Evolutionary conservation across 331 rosid species (phyloP).

Genomic region (Acacia concinna): DNA sequence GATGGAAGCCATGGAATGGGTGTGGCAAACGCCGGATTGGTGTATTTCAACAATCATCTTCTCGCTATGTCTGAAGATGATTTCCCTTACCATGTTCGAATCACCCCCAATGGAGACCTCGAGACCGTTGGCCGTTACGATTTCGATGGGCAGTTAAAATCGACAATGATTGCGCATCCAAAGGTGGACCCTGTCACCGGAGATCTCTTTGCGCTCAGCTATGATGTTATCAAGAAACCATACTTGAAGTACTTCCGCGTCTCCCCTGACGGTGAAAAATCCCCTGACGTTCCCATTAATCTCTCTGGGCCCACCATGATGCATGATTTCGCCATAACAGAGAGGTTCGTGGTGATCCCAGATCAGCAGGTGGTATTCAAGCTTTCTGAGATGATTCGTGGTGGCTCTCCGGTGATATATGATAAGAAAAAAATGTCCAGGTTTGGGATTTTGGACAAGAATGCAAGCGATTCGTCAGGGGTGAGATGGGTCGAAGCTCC

Average conservation of each 20-base stretch:
- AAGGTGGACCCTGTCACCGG: slow-evolving; percentile 73
- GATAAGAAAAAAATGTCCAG: slow-evolving; percentile 61
- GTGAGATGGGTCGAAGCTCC: slow-evolving; percentile 84
- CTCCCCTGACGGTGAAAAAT: slow-evolving; percentile 55
- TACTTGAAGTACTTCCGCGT: slow-evolving; percentile 75
- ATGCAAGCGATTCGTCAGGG: slow-evolving; percentile 45
- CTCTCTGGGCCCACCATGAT: slow-evolving; percentile 76
- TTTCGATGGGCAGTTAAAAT: slow-evolving; percentile 52
- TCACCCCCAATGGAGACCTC: slow-evolving; percentile 69
- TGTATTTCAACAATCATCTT: slow-evolving; percentile 65
- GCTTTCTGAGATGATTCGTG: slow-evolving; percentile 67
- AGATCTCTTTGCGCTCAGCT: slow-evolving; percentile 76
- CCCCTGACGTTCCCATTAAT: slow-evolving; percentile 72
- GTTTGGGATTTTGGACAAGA: slow-evolving; percentile 68
- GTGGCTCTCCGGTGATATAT: slow-evolving; percentile 86
- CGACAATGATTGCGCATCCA: slow-evolving; percentile 94
- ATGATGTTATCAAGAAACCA: slow-evolving; percentile 80
- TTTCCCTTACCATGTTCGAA: slow-evolving; percentile 66
- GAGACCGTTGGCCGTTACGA: slow-evolving; percentile 78
- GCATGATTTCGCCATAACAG: slow-evolving; percentile 88
- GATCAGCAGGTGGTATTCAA: slow-evolving; percentile 94
- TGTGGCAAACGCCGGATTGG: slow-evolving; percentile 93
- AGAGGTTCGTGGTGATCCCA: slow-evolving; percentile 65
- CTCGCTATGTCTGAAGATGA: slow-evolving; percentile 96
- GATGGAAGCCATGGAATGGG: slow-evolving; percentile 81